Evolutionary conservation across 1,139 yeast genomes (phyloP).

Genomic region (Blastobotrys persicus): DNA sequence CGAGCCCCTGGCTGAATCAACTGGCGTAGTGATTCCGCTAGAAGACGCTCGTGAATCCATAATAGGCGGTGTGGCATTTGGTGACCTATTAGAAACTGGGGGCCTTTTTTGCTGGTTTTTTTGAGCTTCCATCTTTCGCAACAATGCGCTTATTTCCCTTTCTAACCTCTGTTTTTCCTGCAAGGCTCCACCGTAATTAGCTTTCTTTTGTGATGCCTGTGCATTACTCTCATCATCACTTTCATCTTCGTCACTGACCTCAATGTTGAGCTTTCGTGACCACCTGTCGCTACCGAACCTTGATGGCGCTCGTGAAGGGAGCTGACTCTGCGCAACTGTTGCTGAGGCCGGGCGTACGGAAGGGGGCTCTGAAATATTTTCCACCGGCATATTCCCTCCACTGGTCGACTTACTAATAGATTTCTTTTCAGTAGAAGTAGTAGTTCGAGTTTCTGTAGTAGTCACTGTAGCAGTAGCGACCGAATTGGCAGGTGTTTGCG

Average conservation of each 20-base stretch:
- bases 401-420: background rate
- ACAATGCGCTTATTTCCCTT: conserved; percentile 14
- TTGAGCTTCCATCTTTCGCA: conserved; percentile 17
- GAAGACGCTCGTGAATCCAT: background rate
- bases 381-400: background rate
- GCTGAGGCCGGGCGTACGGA: background rate
- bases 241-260: conserved; percentile 26
- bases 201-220: background rate
- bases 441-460: background rate
- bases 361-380: background rate
- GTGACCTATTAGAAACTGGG: background rate
- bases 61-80: background rate
- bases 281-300: conserved; percentile 40
- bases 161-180: conserved; percentile 17
- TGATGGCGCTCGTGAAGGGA: conserved; percentile 5
- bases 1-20: background rate
- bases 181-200: conserved; percentile 5
- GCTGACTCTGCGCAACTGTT: background rate
- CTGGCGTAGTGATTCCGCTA: background rate
- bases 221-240: conserved; percentile 11
- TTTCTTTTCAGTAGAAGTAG: background rate
- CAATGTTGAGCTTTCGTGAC: conserved; percentile 26
- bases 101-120: conserved; percentile 1
- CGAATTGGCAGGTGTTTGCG: background rate
- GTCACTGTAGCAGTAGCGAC: background rate